These are phyloP conservation scores for Gossypium stocksii DNA, from an alignment of 345 rosid genomes.

Conservation along the genomic window DNA sequence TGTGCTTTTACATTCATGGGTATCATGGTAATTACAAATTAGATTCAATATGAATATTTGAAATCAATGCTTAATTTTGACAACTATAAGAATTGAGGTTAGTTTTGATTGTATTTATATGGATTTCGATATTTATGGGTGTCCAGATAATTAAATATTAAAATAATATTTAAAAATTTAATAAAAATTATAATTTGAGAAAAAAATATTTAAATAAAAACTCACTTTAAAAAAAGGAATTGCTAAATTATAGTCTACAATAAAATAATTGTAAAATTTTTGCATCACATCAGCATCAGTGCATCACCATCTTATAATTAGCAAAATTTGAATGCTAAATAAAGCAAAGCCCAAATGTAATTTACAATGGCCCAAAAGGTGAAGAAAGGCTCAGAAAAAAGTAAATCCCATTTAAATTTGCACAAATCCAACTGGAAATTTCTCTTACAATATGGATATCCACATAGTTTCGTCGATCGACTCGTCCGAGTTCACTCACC, in stretches of 20 bases:
- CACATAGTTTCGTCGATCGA: conserved; percentile 50
- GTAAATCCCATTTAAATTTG: neutral
- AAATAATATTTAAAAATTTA: too few species aligned
- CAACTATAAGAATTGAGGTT: too few species aligned
- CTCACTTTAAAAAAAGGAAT: too few species aligned
- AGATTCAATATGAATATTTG: too few species aligned
- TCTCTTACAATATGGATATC: conserved; percentile 17
- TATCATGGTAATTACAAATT: too few species aligned
- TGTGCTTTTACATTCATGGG: too few species aligned
- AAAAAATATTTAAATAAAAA: too few species aligned
- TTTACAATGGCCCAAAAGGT: neutral
- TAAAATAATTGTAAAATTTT: neutral
- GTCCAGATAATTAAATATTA: too few species aligned
- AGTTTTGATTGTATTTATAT: too few species aligned
- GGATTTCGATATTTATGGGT: rapidly evolving
- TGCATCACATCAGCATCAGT: neutral
- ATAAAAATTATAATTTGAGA: too few species aligned
- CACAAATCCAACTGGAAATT: neutral
- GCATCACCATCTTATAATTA: neutral
- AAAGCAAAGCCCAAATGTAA: neutral
- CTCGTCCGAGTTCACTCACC: conserved; percentile 66
- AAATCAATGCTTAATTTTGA: too few species aligned
- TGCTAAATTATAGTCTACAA: neutral
- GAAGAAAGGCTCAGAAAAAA: neutral
- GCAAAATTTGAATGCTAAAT: neutral